Percentiles rank a stretch among this genome's conserved stretches.
These are phyloP conservation scores for Pulicaria dysenterica DNA, from an alignment of 129 eudicot genomes.

Conservation along the genomic window DNA sequence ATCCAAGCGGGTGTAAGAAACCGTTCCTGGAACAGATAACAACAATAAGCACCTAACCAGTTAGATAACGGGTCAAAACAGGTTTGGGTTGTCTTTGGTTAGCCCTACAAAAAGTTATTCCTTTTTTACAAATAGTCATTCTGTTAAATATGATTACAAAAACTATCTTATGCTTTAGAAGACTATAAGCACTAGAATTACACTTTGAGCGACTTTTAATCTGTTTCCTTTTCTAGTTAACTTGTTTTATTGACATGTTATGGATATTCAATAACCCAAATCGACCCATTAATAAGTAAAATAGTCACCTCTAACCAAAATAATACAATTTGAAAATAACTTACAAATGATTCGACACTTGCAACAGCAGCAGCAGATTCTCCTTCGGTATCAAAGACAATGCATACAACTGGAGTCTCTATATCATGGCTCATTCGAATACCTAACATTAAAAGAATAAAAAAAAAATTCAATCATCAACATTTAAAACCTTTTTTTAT, in stretches of 20 bases:
- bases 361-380: slow-evolving; percentile 94
- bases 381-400: slow-evolving; percentile 73
- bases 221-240: not conserved
- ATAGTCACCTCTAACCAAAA: not conserved
- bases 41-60: slow-evolving; percentile 8
- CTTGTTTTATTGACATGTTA: not conserved
- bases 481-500: not conserved
- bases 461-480: slow-evolving; percentile 4
- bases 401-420: slow-evolving; percentile 80
- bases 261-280: not conserved
- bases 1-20: slow-evolving; percentile 83
- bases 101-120: not conserved
- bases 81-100: not conserved
- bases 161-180: not conserved
- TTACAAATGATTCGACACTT: slow-evolving; percentile 77
- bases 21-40: slow-evolving; percentile 56
- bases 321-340: slow-evolving; percentile 25
- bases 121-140: not conserved
- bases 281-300: slow-evolving; percentile 2
- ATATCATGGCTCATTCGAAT: slow-evolving; percentile 56
- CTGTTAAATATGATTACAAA: not conserved
- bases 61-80: not conserved
- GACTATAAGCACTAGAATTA: not conserved
- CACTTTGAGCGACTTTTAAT: not conserved
- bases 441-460: slow-evolving; percentile 38